These are phyloP conservation scores for Rhizophora mangle DNA, from an alignment of 345 rosid species.

Conservation along the genomic window DNA sequence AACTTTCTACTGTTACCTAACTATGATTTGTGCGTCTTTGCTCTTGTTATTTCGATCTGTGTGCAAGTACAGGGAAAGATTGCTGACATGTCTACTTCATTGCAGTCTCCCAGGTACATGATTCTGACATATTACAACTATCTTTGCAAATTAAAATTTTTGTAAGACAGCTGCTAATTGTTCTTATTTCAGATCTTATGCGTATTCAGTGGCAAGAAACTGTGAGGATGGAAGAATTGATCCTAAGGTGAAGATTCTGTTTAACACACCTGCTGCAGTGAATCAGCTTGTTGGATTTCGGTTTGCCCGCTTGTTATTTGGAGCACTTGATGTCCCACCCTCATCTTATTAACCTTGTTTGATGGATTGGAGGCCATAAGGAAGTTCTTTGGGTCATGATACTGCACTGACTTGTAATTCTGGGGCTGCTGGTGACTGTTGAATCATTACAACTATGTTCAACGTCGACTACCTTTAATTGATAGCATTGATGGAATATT, in stretches of 20 bases:
- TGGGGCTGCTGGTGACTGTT: too few species aligned
- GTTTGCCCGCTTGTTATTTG: neutral
- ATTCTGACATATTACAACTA: neutral
- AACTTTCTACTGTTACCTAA: neutral
- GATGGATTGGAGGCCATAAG: too few species aligned
- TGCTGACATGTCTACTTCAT: constrained; percentile 89
- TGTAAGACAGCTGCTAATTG: neutral
- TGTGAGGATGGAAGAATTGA: constrained; percentile 69
- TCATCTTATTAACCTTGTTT: too few species aligned
- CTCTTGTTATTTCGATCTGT: neutral
- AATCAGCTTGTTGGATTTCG: neutral
- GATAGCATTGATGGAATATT: too few species aligned
- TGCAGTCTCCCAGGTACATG: constrained; percentile 81
- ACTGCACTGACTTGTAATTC: too few species aligned
- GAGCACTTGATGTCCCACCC: neutral
- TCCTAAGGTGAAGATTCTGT: constrained; percentile 53
- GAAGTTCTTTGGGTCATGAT: too few species aligned
- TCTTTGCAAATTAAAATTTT: constrained; percentile 4
- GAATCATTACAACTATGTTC: too few species aligned
- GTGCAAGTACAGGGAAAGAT: constrained; percentile 68
- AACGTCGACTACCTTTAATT: too few species aligned
- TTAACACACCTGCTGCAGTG: neutral
- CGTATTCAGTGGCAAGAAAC: constrained; percentile 82
- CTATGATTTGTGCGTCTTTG: constrained; percentile 8
- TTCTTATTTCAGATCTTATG: constrained; percentile 60